These are phyloP conservation scores for Lecanicillium sp. DNA, from an alignment of 2,329 filamentous ascomycete genomes.

Conservation along the genomic window DNA sequence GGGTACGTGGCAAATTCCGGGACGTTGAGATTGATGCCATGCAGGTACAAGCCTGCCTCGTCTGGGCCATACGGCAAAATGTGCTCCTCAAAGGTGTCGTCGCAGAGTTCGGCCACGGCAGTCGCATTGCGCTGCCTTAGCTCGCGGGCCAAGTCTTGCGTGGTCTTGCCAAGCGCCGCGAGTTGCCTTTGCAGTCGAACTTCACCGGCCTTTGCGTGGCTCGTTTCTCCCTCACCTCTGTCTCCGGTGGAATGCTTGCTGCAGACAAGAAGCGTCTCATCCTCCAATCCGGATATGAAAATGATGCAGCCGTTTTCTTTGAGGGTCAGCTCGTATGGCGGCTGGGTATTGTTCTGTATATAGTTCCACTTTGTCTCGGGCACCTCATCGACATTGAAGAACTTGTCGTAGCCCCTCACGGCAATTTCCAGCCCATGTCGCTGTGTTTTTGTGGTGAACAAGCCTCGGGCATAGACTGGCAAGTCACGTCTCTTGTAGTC, in stretches of 20 bases:
- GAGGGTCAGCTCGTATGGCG: constrained; percentile 89
- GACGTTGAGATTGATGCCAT: constrained; percentile 94
- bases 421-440: constrained; percentile 68
- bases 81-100: constrained; percentile 94
- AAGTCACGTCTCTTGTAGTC: constrained; percentile 86
- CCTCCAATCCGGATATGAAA: constrained; percentile 86
- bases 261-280: constrained; percentile 87
- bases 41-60: constrained; percentile 83
- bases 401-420: constrained; percentile 93
- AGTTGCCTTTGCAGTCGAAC: constrained; percentile 75
- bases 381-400: constrained; percentile 90
- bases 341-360: constrained; percentile 66
- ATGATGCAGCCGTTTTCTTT: constrained; percentile 99
- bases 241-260: constrained; percentile 95
- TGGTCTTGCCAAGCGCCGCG: constrained; percentile 66
- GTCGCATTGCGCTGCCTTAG: constrained; percentile 80
- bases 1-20: constrained; percentile 86
- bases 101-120: constrained; percentile 90
- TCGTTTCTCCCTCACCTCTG: constrained; percentile 61
- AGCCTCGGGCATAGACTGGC: constrained; percentile 85
- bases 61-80: constrained; percentile 82
- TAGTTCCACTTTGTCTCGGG: constrained; percentile 73
- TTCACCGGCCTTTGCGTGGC: constrained; percentile 81
- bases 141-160: constrained; percentile 67
- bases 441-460: constrained; percentile 75